A percentile compares a stretch with the other conserved stretches of the same genome.
Evolutionary conservation across 164 flowering plant genomes (phyloP).

Genomic region (Brasenia schreberi): DNA sequence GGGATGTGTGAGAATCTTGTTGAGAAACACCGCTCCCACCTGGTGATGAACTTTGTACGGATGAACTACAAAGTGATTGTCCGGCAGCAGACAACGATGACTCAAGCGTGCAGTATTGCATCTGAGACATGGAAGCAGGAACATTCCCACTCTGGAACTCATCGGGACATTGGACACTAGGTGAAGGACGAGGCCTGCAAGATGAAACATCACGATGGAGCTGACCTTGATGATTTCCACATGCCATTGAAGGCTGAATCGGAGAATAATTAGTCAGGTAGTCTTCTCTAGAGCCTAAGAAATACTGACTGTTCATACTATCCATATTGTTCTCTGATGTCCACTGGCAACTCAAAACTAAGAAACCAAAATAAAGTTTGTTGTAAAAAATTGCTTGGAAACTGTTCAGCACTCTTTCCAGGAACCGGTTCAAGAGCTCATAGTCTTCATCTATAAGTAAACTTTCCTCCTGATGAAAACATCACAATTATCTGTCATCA

Average conservation of each 20-base stretch:
- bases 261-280: not conserved
- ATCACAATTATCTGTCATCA: not conserved
- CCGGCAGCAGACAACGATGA: constrained; percentile 25
- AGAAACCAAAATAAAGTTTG: not conserved
- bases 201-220: not conserved
- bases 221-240: not conserved
- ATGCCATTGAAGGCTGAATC: not conserved
- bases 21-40: constrained; percentile 32
- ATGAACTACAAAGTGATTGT: constrained; percentile 20
- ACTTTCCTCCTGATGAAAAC: not conserved
- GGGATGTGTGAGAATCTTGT: constrained; percentile 27
- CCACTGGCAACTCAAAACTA: not conserved
- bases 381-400: not conserved
- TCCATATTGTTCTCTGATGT: not conserved
- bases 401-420: too few relatives aligned
- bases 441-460: not conserved
- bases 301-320: not conserved
- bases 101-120: constrained; percentile 24
- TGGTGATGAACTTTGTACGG: constrained; percentile 34
- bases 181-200: not conserved
- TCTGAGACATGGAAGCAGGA: not conserved
- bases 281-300: not conserved
- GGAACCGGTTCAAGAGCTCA: not conserved
- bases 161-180: not conserved
- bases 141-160: not conserved